phyloP scores from a whole-genome alignment of 202 grass and related monocot species.

The Tripidium arundinaceum region DNA sequence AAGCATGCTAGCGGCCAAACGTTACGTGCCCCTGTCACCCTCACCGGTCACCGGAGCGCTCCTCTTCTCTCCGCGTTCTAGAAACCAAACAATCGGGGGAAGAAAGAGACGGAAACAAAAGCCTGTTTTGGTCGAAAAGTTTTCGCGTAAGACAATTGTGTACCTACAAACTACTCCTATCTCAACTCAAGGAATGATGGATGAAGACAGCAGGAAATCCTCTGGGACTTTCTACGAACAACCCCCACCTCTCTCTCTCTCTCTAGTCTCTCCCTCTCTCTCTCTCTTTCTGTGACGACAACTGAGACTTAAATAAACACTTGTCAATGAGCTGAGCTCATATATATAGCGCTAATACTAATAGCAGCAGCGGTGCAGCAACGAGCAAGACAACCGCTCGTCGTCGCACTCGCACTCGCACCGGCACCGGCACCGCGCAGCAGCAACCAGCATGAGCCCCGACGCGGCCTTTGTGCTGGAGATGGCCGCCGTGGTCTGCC shows the following conservation, averaged over 20 bases:
- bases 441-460: not conserved
- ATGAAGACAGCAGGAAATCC: not conserved
- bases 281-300: not conserved
- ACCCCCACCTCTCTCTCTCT: too few relatives aligned
- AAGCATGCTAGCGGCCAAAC: too few relatives aligned
- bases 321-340: not conserved
- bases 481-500: slow-evolving; percentile 7
- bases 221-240: not conserved
- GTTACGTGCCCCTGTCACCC: too few relatives aligned
- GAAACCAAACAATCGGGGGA: too few relatives aligned
- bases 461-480: not conserved
- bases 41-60: too few relatives aligned
- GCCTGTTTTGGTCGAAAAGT: not conserved
- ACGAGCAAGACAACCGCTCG: not conserved
- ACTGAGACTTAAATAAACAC: not conserved
- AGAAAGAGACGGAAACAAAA: too few relatives aligned
- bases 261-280: too few relatives aligned
- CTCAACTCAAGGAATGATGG: not conserved
- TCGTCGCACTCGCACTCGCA: too few relatives aligned
- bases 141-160: not conserved
- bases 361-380: not conserved
- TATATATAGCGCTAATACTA: not conserved
- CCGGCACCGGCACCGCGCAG: not conserved
- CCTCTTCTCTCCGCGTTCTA: too few relatives aligned
- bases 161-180: too few relatives aligned